phyloP scores from a whole-genome alignment of 1,284 basidiomycete species.

The Earliella scabrosa region DNA sequence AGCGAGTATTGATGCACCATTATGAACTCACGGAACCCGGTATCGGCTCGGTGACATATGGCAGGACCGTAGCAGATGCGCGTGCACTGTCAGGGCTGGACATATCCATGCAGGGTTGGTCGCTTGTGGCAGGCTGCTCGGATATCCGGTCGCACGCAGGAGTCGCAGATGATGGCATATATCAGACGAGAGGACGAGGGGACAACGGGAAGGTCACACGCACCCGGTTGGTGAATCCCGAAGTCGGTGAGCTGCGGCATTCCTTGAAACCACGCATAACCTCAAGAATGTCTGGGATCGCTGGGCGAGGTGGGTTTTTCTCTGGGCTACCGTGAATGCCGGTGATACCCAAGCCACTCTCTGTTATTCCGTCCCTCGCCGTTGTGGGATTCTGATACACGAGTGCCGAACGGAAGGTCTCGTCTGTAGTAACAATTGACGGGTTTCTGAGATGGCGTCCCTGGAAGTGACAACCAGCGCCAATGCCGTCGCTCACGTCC shows the following conservation, averaged over 20 bases:
- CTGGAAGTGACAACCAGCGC: background rate
- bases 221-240: too few species aligned
- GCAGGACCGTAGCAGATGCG: background rate
- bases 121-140: background rate
- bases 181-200: too few species aligned
- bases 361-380: background rate
- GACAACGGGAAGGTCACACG: too few species aligned
- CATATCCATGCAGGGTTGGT: background rate
- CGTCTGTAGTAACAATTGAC: conserved; percentile 10
- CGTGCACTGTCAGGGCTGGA: background rate
- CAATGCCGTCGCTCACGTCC: background rate
- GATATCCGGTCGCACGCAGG: too few species aligned
- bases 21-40: conserved; percentile 4
- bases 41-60: background rate
- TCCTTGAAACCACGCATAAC: conserved; percentile 11
- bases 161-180: too few species aligned
- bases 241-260: too few species aligned
- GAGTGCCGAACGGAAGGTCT: background rate
- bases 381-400: conserved; percentile 1
- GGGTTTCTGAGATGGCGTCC: conserved; percentile 11
- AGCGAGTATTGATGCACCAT: too few species aligned
- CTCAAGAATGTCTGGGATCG: conserved; percentile 20
- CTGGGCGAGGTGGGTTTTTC: background rate
- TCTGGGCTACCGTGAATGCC: background rate
- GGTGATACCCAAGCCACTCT: background rate